Percentiles rank a stretch among this genome's conserved stretches.
Conservation (phyloP, 768 basidiomycete species). For the Mycena floridula region DNA sequence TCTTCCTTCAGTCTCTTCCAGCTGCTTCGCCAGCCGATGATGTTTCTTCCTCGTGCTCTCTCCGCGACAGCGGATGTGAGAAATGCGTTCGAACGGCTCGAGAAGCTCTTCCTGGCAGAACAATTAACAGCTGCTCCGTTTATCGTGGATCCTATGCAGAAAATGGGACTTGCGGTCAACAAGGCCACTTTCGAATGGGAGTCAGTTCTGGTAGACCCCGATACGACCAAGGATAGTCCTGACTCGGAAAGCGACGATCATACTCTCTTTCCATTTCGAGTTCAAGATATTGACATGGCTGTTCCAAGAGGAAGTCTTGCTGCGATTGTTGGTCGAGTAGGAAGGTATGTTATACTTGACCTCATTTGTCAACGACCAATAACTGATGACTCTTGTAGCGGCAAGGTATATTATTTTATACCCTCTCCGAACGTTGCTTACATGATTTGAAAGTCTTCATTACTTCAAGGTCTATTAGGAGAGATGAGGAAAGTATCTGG, state of each 20-base stretch:
- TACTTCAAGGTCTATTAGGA: conserved; percentile 59
- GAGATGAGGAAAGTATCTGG: conserved; percentile 59
- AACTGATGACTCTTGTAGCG: too few relatives aligned
- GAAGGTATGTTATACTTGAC: too few relatives aligned
- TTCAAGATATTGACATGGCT: conserved; percentile 43
- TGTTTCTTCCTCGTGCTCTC: conserved; percentile 57
- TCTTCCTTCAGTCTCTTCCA: conserved; percentile 58
- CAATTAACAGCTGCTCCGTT: conserved; percentile 34
- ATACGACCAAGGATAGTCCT: too few relatives aligned
- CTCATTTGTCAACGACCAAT: too few relatives aligned
- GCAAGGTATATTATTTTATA: conserved; percentile 34
- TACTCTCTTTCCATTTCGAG: conserved; percentile 35
- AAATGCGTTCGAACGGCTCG: conserved; percentile 51
- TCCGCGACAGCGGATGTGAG: conserved; percentile 59
- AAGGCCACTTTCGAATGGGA: conserved; percentile 66
- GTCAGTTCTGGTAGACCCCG: too few relatives aligned
- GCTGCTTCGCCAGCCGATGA: conserved; percentile 64
- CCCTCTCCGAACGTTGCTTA: neutral
- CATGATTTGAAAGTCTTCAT: conserved; percentile 34
- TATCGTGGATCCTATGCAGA: conserved; percentile 36
- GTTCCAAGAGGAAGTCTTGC: conserved; percentile 54
- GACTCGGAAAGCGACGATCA: conserved; percentile 4
- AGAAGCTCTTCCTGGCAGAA: conserved; percentile 50
- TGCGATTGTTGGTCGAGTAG: conserved; percentile 65
- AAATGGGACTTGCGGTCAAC: conserved; percentile 43